A percentile compares a stretch with the other conserved stretches of the same genome.
phyloP scores from a whole-genome alignment of 2,329 filamentous ascomycete species.

The Myrmaecium sp. region DNA sequence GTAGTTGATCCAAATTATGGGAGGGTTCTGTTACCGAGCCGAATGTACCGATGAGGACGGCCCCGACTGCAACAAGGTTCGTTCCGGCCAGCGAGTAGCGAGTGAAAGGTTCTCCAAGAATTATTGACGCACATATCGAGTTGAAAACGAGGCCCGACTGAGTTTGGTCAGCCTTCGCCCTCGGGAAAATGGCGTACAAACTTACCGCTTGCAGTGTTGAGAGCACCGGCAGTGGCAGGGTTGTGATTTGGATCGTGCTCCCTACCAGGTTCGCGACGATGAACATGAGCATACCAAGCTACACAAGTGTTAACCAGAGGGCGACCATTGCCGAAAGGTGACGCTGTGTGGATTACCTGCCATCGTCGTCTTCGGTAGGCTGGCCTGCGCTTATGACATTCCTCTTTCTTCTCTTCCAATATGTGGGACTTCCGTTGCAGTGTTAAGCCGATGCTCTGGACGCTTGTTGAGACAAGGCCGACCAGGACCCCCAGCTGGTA shows the following conservation, averaged over 20 bases:
- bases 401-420: conserved; percentile 83
- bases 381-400: conserved; percentile 61
- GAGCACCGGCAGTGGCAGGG: conserved; percentile 78
- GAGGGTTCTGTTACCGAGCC: conserved; percentile 87
- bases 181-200: conserved; percentile 5
- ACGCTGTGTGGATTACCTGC: conserved; percentile 42
- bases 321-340: too few species aligned
- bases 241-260: conserved; percentile 94
- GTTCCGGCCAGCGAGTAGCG: conserved; percentile 85
- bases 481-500: conserved; percentile 76
- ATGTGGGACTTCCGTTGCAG: conserved; percentile 96
- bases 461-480: conserved; percentile 79
- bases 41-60: conserved; percentile 83
- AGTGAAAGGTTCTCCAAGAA: conserved; percentile 87
- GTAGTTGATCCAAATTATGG: conserved; percentile 68
- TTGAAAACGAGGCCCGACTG: conserved; percentile 90
- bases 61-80: conserved; percentile 68
- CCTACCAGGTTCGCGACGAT: conserved; percentile 85
- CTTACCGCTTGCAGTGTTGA: conserved; percentile 74
- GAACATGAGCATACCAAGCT: conserved; percentile 90
- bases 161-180: conserved; percentile 1
- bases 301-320: conserved; percentile 1
- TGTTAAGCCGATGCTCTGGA: conserved; percentile 88
- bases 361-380: conserved; percentile 82
- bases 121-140: conserved; percentile 86